Conservation (phyloP, 2,329 filamentous ascomycete genomes). For the Hypomyces perniciosus region DNA sequence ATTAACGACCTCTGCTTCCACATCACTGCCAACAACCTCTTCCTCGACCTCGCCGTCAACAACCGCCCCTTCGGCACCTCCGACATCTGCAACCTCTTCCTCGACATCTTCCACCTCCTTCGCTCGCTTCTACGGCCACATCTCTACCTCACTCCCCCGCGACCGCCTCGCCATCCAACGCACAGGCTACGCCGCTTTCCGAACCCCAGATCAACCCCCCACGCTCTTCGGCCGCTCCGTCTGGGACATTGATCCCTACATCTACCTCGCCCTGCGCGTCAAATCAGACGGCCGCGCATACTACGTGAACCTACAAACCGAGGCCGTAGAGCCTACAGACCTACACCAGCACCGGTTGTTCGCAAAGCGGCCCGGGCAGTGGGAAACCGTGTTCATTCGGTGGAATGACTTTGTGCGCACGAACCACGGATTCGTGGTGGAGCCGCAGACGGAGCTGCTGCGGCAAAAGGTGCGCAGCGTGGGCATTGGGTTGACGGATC, state of each 20-base stretch:
- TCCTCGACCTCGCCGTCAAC: background rate
- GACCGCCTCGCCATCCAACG: slow-evolving; percentile 69
- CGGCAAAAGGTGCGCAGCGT: slow-evolving; percentile 79
- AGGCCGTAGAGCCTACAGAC: slow-evolving; percentile 89
- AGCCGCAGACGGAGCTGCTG: slow-evolving; percentile 87
- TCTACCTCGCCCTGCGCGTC: slow-evolving; percentile 79
- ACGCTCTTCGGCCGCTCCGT: slow-evolving; percentile 81
- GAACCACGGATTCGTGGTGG: slow-evolving; percentile 84
- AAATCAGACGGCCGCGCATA: slow-evolving; percentile 90
- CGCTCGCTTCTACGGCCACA: slow-evolving; percentile 77
- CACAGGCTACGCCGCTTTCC: slow-evolving; percentile 84
- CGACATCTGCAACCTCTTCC: background rate
- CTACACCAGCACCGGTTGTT: slow-evolving; percentile 91
- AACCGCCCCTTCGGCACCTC: background rate
- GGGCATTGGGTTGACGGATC: slow-evolving; percentile 83
- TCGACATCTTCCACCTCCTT: slow-evolving; percentile 38
- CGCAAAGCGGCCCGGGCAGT: slow-evolving; percentile 69
- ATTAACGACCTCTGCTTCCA: background rate
- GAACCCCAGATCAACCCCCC: slow-evolving; percentile 68
- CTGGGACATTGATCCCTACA: slow-evolving; percentile 87
- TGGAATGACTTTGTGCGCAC: slow-evolving; percentile 94
- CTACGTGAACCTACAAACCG: slow-evolving; percentile 92
- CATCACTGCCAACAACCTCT: background rate
- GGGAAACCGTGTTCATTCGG: slow-evolving; percentile 91
- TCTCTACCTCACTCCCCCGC: slow-evolving; percentile 76